A percentile compares a stretch with the other conserved stretches of the same genome.
Conservation (phyloP, 805 yeast genomes). For the Grigorovia jiainica region DNA sequence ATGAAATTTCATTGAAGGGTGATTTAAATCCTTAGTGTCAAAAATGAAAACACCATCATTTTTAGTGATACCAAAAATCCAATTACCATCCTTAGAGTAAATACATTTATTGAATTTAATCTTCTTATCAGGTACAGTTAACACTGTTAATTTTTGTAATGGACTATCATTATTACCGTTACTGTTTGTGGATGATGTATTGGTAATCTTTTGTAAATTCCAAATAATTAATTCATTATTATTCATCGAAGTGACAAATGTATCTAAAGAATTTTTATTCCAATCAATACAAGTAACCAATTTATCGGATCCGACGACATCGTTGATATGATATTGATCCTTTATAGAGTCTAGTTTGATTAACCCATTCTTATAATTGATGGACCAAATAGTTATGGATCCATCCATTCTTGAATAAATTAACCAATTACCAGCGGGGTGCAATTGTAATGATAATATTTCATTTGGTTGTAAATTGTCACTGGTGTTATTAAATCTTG, state of each 20-base stretch:
- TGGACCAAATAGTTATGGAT: conserved; percentile 21
- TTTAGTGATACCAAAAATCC: conserved; percentile 36
- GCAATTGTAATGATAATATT: conserved; percentile 18
- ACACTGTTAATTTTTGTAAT: conserved; percentile 11
- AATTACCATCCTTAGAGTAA: conserved; percentile 40
- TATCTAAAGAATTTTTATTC: conserved; percentile 15
- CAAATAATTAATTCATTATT: conserved; percentile 17
- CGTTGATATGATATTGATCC: conserved; percentile 1
- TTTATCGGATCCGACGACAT: conserved; percentile 15
- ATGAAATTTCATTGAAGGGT: no score
- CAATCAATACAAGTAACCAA: conserved; percentile 18
- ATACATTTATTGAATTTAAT: conserved; percentile 15
- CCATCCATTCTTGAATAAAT: conserved; percentile 27
- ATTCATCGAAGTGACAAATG: conserved; percentile 20
- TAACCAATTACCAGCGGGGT: conserved; percentile 18
- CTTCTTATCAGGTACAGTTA: conserved; percentile 7
- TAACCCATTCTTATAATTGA: neutral
- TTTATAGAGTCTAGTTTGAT: neutral
- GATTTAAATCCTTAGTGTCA: conserved; percentile 25
- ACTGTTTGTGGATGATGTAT: no score
- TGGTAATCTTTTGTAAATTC: conserved; percentile 17
- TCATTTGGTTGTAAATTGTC: conserved; percentile 12
- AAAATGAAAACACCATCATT: conserved; percentile 31
- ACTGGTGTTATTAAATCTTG: conserved; percentile 14
- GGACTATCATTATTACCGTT: conserved; percentile 4